Percentiles rank a stretch among this genome's conserved stretches.
Conservation (phyloP, 208 protist species). For the Kentomonas sorsogonicus region DNA sequence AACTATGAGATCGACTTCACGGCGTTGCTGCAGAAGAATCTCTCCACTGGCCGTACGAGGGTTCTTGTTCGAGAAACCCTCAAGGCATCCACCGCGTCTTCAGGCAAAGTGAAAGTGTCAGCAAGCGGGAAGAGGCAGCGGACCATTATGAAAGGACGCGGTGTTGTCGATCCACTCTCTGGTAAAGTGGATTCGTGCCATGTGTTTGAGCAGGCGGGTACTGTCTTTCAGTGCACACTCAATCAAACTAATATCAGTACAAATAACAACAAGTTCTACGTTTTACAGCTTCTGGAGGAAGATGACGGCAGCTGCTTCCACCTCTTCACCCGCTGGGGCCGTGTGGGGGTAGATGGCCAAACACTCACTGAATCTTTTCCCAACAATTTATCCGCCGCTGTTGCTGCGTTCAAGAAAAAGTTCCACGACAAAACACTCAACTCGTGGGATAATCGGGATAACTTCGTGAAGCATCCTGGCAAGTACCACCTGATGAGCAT, state of each 20-base stretch:
- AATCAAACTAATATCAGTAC: constrained; percentile 72
- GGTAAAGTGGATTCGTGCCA: constrained; percentile 44
- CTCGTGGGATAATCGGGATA: constrained; percentile 23
- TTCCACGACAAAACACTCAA: constrained; percentile 69
- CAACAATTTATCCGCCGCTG: constrained; percentile 21
- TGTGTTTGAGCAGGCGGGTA: constrained; percentile 38
- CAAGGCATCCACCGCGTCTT: constrained; percentile 13
- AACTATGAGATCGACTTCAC: constrained; percentile 30
- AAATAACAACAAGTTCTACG: constrained; percentile 89
- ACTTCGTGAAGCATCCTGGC: constrained; percentile 46
- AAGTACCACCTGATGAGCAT: constrained; percentile 83
- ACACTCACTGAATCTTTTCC: constrained; percentile 26
- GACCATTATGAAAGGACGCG: constrained; percentile 57
- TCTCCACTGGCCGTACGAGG: constrained; percentile 12
- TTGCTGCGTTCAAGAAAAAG: constrained; percentile 31
- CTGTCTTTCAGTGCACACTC: constrained; percentile 73
- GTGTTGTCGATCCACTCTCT: constrained; percentile 61
- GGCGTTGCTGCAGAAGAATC: constrained; percentile 26
- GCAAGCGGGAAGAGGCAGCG: constrained; percentile 18
- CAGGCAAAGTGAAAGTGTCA: constrained; percentile 16
- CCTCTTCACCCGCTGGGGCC: constrained; percentile 75
- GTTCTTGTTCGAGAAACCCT: constrained; percentile 9
- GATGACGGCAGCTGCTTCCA: constrained; percentile 31
- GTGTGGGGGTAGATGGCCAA: constrained; percentile 65
- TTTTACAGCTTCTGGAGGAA: constrained; percentile 77